These are phyloP conservation scores for Lasiodiplodia gonubiensis DNA, from an alignment of 2,329 filamentous ascomycete species.

Conservation along the genomic window DNA sequence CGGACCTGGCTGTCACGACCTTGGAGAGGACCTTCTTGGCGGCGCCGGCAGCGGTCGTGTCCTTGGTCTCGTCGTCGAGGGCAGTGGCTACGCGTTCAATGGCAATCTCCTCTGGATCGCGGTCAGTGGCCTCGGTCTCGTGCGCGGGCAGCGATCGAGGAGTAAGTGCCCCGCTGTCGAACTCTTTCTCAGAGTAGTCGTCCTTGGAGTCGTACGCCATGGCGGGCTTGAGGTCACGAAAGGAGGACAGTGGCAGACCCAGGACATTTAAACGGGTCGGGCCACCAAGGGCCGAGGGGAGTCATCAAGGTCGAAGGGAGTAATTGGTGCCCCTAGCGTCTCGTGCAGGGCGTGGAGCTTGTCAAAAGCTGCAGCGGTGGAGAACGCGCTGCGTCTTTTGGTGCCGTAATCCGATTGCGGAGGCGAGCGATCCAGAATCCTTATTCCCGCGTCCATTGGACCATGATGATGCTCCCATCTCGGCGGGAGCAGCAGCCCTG, in stretches of 20 bases:
- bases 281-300: constrained; percentile 4
- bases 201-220: constrained; percentile 15
- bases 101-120: constrained; percentile 21
- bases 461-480: not conserved
- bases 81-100: constrained; percentile 24
- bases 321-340: constrained; percentile 7
- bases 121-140: constrained; percentile 21
- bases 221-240: not conserved
- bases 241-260: not conserved
- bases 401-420: constrained; percentile 15
- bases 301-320: constrained; percentile 13
- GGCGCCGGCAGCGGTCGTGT: not conserved
- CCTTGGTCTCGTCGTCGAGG: constrained; percentile 10
- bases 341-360: constrained; percentile 5
- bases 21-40: constrained; percentile 26
- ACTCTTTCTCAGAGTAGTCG: constrained; percentile 26
- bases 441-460: not conserved
- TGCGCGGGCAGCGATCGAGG: constrained; percentile 24
- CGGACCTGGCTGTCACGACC: constrained; percentile 35
- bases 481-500: not conserved
- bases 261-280: constrained; percentile 9
- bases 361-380: constrained; percentile 13
- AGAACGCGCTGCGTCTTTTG: not conserved
- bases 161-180: constrained; percentile 28
- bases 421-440: constrained; percentile 1